phyloP scores from a whole-genome alignment of 331 rosid species.

The Quercus tomentella region DNA sequence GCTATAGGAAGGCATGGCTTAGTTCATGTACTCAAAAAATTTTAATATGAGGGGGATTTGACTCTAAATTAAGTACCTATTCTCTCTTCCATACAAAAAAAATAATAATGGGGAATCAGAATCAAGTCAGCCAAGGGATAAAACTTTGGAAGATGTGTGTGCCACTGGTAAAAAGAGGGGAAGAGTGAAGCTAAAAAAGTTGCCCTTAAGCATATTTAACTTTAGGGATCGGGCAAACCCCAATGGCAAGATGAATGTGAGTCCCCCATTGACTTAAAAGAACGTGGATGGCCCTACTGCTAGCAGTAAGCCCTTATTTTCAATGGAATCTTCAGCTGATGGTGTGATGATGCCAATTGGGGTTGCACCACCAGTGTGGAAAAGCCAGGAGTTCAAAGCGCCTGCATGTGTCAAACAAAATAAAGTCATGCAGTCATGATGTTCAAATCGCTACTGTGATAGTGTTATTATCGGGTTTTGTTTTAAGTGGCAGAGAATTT shows the following conservation, averaged over 20 bases:
- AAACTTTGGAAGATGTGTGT: slow-evolving; percentile 41
- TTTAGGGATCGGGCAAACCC: too few relatives aligned
- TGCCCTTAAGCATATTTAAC: too few relatives aligned
- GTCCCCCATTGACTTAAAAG: too few relatives aligned
- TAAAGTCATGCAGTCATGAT: slow-evolving; percentile 70
- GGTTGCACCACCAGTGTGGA: slow-evolving; percentile 63
- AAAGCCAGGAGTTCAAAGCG: slow-evolving; percentile 76
- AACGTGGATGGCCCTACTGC: too few relatives aligned
- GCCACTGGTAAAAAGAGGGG: slow-evolving; percentile 77
- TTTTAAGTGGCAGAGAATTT: too few relatives aligned
- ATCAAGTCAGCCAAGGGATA: slow-evolving; percentile 60
- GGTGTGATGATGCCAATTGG: slow-evolving; percentile 52
- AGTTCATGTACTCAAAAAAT: too few relatives aligned
- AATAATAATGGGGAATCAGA: slow-evolving; percentile 78
- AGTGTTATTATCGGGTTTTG: slow-evolving; percentile 14
- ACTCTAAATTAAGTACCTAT: too few relatives aligned
- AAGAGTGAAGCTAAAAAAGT: slow-evolving; percentile 82
- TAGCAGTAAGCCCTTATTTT: slow-evolving; percentile 47
- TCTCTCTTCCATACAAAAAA: too few relatives aligned
- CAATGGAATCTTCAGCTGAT: slow-evolving; percentile 52
- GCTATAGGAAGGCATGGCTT: too few relatives aligned
- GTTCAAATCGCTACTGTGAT: slow-evolving; percentile 23
- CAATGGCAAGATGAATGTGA: too few relatives aligned
- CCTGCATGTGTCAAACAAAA: slow-evolving; percentile 72
- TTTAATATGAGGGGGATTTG: too few relatives aligned